Evolutionary conservation across 2,329 filamentous ascomycete species (phyloP), one percentile per base, ranked within the genome.

Genomic region (Trichophyton simii): DNA sequence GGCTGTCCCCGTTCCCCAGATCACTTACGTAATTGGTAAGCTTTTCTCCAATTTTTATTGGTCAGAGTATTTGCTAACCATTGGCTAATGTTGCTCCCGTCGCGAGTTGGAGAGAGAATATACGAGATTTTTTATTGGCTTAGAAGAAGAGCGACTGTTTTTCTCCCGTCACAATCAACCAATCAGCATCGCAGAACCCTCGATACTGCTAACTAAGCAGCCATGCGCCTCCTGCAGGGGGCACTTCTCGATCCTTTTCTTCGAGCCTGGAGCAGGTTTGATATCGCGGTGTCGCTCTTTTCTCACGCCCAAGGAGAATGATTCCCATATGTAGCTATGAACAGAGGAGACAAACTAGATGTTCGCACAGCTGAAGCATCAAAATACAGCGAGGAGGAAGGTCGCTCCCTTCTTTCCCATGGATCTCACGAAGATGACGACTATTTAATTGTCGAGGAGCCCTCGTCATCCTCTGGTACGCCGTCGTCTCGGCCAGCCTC

Each of bases 261-360:
- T 34, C 25, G 34, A 25, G 25, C 52, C 34, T 44, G 41, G 41
- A 28, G 13, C 18, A 18, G 52, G 36, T 55, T 55, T 36, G 15
- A 55, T n/a, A 55, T 55, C 52, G n/a, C 5, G 28, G 15, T 55
- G 15, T n/a, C 41, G 15, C n/a, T 44, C 41, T n/a, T 44, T 44
- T 44, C 34, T 38, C 34, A 36, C 18, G 52, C 28, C 52, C 52
- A 55, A 42, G 52, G 54, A 61, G 57, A 50, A 66, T 68, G 61
- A 66, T 57, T 63, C 44, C 65, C 65, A 68, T 58, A 66, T 65
- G 70, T 70, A 74, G 73, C 70, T 67, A 77, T 77, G 75, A 70
- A 71, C 67, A 69, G 68, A 68, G 73, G 73, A 72, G 73, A 76
- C 67, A 69, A 66, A 68, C 66, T 66, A 59, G 65, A 69, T 67